Percentiles rank a stretch among this genome's conserved stretches.
phyloP scores from a whole-genome alignment of 768 basidiomycete genomes.

The Glaciozyma antarctica region DNA sequence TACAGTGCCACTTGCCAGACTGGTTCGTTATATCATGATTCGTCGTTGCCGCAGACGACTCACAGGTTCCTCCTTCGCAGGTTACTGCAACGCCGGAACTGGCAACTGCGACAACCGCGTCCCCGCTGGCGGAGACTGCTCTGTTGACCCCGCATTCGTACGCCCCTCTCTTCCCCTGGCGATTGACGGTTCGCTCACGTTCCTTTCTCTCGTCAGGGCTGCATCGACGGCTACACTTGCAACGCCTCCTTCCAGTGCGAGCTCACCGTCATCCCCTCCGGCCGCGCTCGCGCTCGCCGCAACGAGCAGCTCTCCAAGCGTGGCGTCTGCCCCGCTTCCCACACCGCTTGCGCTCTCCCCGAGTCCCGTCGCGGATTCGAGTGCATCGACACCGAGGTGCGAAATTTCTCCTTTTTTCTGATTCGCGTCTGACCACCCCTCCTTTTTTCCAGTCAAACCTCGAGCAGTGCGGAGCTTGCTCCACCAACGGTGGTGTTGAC shows the following conservation, averaged over 20 bases:
- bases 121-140: conserved; percentile 10
- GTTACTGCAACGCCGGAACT: conserved; percentile 11
- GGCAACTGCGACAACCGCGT: conserved; percentile 5
- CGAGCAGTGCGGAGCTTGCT: conserved; percentile 27
- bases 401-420: background rate
- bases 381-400: conserved; percentile 22
- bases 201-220: background rate
- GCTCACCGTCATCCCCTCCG: conserved; percentile 1
- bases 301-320: background rate
- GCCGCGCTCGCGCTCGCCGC: conserved; percentile 8
- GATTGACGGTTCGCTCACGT: background rate
- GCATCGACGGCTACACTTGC: background rate
- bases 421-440: background rate
- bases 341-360: conserved; percentile 14
- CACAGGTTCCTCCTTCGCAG: conserved; percentile 3
- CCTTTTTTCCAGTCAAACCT: background rate
- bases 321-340: conserved; percentile 9
- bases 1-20: background rate
- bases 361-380: conserved; percentile 16
- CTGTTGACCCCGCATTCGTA: conserved; percentile 4
- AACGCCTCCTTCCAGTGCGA: background rate
- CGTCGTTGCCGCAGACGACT: too few relatives aligned
- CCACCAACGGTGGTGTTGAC: conserved; percentile 18
- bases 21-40: too few relatives aligned
- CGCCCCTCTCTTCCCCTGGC: background rate